Evolutionary conservation across 768 basidiomycete genomes (phyloP).

Genomic region (Amanita thiersii): DNA sequence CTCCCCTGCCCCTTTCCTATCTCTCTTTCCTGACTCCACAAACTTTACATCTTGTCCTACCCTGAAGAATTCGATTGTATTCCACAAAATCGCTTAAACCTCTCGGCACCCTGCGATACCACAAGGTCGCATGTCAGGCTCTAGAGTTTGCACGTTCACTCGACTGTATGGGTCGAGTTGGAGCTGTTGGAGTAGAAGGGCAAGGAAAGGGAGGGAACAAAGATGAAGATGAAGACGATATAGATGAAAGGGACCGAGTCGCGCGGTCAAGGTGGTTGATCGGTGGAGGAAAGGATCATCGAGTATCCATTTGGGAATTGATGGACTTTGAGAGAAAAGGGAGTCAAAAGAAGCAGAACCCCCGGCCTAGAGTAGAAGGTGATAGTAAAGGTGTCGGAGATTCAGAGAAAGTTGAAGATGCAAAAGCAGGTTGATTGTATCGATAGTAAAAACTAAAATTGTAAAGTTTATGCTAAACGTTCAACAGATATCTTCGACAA

Average conservation of each 20-base stretch:
- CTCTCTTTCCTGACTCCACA: no score
- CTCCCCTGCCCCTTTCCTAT: no score
- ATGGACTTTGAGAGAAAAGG: conserved; percentile 37
- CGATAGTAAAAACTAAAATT: no score
- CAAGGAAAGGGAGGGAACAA: conserved; percentile 17
- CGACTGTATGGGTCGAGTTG: no score
- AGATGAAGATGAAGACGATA: conserved; percentile 46
- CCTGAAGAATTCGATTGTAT: conserved; percentile 67
- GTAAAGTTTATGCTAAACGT: no score
- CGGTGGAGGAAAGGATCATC: conserved; percentile 56
- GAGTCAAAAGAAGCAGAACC: neutral
- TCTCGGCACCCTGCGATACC: conserved; percentile 78
- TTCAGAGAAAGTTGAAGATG: neutral
- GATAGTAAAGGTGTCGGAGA: no score
- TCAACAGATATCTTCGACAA: no score
- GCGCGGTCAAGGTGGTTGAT: conserved; percentile 54
- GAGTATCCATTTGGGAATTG: conserved; percentile 67
- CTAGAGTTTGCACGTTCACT: conserved; percentile 63
- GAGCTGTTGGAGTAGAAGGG: neutral
- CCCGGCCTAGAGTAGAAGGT: neutral
- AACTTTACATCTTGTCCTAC: neutral
- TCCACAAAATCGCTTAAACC: conserved; percentile 74
- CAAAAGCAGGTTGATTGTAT: conserved; percentile 2
- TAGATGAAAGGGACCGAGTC: conserved; percentile 33
- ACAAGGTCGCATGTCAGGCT: conserved; percentile 70